A percentile compares a stretch with the other conserved stretches of the same genome.
Evolutionary conservation across 176 grass and related monocot genomes (phyloP).

Genomic region (Paspalum notatum): DNA sequence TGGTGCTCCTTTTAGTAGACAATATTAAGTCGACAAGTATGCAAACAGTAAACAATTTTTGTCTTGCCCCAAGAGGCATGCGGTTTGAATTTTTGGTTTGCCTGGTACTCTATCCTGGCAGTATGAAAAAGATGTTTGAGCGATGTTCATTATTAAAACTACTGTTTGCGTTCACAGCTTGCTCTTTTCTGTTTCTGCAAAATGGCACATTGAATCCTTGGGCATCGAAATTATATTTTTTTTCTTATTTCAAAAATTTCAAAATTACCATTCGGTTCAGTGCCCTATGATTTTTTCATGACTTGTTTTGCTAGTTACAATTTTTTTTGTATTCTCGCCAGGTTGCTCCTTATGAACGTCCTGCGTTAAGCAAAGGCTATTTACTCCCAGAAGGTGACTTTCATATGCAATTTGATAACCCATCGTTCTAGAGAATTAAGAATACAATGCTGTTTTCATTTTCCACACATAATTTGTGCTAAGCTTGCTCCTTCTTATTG

Average conservation of each 20-base stretch:
- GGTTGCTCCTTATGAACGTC: slow-evolving; percentile 79
- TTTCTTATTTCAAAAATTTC: not conserved
- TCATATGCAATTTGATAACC: not conserved
- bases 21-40: not conserved
- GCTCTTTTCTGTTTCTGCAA: not conserved
- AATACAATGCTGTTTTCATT: not conserved
- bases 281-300: not conserved
- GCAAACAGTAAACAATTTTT: not conserved
- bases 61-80: not conserved
- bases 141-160: not conserved
- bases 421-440: slow-evolving; percentile 1
- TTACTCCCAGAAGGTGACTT: slow-evolving; percentile 58
- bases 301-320: not conserved
- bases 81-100: not conserved
- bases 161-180: not conserved
- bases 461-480: not conserved
- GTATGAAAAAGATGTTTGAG: not conserved
- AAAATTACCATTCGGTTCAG: not conserved
- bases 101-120: not conserved
- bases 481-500: not conserved
- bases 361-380: slow-evolving; percentile 72
- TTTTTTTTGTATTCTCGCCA: slow-evolving; percentile 21
- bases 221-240: not conserved
- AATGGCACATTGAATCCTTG: not conserved
- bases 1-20: not conserved